Evolutionary conservation across 306 rosid genomes (phyloP).

Genomic region (Mimosa pudica): DNA sequence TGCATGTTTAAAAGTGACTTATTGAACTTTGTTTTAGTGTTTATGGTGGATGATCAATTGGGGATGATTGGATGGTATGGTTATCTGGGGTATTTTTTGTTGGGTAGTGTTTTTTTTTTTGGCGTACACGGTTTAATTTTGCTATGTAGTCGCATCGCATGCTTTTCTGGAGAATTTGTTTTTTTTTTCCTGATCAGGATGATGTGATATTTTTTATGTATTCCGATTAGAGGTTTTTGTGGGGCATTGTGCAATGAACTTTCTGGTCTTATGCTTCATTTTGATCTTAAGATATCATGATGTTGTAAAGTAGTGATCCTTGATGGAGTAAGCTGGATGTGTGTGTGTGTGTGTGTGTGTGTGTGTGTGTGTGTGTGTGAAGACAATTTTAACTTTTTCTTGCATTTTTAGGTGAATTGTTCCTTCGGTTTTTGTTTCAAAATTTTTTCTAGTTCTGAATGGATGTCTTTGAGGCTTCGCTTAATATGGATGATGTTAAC

Average conservation of each 20-base stretch:
- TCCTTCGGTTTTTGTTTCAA: not conserved
- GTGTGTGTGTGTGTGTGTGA: not conserved
- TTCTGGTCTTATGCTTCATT: not conserved
- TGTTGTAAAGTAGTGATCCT: not conserved
- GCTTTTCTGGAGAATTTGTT: not conserved
- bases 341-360: not conserved
- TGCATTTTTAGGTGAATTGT: not conserved
- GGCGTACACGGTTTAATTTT: not conserved
- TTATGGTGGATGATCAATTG: constrained; percentile 35
- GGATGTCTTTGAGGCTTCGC: not conserved
- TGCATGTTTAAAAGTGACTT: constrained; percentile 52
- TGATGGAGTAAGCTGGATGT: not conserved
- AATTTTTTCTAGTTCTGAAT: not conserved
- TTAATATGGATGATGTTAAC: not conserved
- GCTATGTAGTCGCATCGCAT: not conserved
- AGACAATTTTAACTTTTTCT: too few relatives aligned
- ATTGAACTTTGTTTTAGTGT: constrained; percentile 23
- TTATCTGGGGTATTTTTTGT: not conserved
- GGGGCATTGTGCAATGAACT: not conserved
- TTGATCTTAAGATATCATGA: not conserved
- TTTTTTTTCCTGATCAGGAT: not conserved
- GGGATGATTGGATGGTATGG: constrained; percentile 36
- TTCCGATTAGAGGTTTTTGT: not conserved
- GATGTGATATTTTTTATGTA: not conserved
- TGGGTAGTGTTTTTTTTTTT: not conserved